Percentiles rank a stretch among this genome's conserved stretches.
Evolutionary conservation across 176 grass and related monocot genomes (phyloP).

Genomic region (Cenchrus americanus): DNA sequence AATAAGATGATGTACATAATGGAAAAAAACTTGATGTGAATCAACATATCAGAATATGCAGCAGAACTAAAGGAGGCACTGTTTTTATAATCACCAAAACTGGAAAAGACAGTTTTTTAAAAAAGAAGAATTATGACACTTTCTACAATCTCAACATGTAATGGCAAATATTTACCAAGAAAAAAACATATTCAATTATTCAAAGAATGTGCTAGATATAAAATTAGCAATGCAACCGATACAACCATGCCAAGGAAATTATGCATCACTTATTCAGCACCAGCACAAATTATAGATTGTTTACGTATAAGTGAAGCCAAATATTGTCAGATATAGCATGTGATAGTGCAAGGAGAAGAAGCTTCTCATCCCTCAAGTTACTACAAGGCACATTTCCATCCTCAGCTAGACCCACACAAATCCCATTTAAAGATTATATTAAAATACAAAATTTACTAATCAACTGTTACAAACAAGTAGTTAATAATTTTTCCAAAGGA

Average conservation of each 20-base stretch:
- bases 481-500: neutral
- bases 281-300: slow-evolving; percentile 14
- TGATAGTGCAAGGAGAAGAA: neutral
- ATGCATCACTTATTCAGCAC: slow-evolving; percentile 25
- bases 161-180: slow-evolving; percentile 14
- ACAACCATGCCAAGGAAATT: neutral
- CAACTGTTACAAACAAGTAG: neutral
- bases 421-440: neutral
- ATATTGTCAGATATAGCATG: neutral
- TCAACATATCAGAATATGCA: neutral
- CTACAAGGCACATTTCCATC: slow-evolving; percentile 5
- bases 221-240: neutral
- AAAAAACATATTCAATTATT: slow-evolving; percentile 2
- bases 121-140: neutral
- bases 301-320: neutral
- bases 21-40: neutral
- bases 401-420: neutral
- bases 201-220: neutral
- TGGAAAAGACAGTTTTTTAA: neutral
- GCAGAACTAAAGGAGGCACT: neutral
- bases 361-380: neutral
- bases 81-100: neutral
- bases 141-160: slow-evolving; percentile 12
- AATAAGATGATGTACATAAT: neutral
- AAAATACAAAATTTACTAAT: neutral